Evolutionary conservation across 257 asterid species (phyloP).

Genomic region (Forsythia suspensa): DNA sequence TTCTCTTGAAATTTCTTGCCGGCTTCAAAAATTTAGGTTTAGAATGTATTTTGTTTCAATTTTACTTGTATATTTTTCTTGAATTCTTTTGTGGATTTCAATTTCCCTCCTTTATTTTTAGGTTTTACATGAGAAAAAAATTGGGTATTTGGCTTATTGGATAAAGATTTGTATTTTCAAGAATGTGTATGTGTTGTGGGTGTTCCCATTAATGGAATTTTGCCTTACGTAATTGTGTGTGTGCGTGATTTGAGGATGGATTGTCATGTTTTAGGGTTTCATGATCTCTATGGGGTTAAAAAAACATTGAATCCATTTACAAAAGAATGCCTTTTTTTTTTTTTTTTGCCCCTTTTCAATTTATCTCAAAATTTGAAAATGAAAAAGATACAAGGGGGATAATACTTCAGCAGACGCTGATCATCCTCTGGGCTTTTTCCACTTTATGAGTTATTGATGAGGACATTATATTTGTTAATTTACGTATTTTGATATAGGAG

Average conservation of each 20-base stretch:
- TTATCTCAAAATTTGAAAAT: neutral
- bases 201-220: too few relatives aligned
- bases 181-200: neutral
- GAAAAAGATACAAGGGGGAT: neutral
- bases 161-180: neutral
- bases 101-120: too few relatives aligned
- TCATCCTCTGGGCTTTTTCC: neutral
- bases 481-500: neutral
- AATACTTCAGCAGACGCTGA: neutral
- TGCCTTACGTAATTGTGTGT: neutral
- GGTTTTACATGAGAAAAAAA: too few relatives aligned
- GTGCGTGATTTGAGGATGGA: neutral
- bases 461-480: neutral
- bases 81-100: neutral
- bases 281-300: neutral
- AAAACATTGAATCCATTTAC: neutral
- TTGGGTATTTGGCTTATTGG: neutral
- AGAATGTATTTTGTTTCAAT: constrained; percentile 1
- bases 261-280: neutral
- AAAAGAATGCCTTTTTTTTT: neutral
- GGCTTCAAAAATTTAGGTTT: constrained; percentile 19
- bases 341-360: neutral
- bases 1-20: neutral
- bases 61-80: constrained; percentile 4
- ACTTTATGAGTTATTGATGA: neutral